These are phyloP conservation scores for Liquidambar formosana DNA, from an alignment of 164 flowering plant species.

Conservation along the genomic window DNA sequence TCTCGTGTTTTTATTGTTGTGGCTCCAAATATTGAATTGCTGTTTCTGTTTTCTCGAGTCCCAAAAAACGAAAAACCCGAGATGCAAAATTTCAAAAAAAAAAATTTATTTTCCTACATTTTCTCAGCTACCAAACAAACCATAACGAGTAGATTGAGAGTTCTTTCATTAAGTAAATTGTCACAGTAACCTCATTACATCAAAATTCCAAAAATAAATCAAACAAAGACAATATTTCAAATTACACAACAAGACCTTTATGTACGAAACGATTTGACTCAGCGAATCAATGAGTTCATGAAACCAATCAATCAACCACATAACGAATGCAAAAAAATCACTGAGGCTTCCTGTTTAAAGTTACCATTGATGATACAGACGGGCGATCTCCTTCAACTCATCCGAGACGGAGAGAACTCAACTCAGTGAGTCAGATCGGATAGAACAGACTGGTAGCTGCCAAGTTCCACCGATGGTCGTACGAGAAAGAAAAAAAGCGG, in stretches of 20 bases:
- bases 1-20: no score
- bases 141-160: no score
- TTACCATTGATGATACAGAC: neutral
- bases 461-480: no score
- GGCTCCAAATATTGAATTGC: no score
- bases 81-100: no score
- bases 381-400: neutral
- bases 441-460: no score
- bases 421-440: neutral
- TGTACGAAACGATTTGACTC: neutral
- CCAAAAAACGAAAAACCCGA: no score
- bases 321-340: neutral
- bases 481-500: neutral
- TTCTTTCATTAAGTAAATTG: no score
- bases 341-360: neutral
- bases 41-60: no score
- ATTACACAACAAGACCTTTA: neutral
- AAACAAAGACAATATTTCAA: neutral
- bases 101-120: no score
- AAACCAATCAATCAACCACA: neutral
- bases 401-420: neutral
- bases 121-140: no score
- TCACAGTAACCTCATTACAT: no score
- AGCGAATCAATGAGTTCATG: neutral
- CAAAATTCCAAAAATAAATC: neutral